Evolutionary conservation across 2,329 filamentous ascomycete species (phyloP).

Genomic region (Sporothrix brasiliensis): DNA sequence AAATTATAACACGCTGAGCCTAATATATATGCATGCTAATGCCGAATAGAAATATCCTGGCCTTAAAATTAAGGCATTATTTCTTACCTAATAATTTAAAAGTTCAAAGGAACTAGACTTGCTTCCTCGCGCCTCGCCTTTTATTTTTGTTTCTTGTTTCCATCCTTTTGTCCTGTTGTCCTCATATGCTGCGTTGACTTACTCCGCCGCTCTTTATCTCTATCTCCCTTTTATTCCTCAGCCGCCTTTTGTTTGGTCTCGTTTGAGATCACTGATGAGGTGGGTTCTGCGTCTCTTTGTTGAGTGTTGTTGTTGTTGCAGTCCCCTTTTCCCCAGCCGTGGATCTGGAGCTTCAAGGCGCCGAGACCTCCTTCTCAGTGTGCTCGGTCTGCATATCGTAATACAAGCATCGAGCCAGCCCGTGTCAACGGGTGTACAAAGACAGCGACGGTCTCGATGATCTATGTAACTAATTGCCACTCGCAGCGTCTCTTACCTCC

Average conservation of each 20-base stretch:
- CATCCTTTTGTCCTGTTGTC: background rate
- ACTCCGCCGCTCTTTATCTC: slow-evolving; percentile 30
- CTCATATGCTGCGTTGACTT: slow-evolving; percentile 5
- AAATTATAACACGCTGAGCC: no score
- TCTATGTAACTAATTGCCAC: background rate
- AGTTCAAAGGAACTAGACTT: background rate
- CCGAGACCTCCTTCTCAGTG: background rate
- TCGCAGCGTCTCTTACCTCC: slow-evolving; percentile 25
- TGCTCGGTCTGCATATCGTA: background rate
- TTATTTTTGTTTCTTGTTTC: background rate
- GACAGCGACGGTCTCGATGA: background rate
- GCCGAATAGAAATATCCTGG: no score
- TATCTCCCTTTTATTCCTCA: background rate
- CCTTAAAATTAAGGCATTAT: no score
- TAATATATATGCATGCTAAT: no score
- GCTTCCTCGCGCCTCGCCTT: slow-evolving; percentile 16
- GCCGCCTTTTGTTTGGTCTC: background rate
- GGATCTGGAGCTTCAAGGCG: background rate
- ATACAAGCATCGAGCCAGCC: background rate
- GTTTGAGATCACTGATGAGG: slow-evolving; percentile 18
- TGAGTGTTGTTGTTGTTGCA: background rate
- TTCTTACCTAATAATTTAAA: no score
- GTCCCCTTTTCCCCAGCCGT: background rate
- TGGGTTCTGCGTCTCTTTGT: background rate
- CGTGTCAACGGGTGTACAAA: background rate